Conservation (phyloP, 2,329 filamentous ascomycete species). For the Scytalidium sp. region DNA sequence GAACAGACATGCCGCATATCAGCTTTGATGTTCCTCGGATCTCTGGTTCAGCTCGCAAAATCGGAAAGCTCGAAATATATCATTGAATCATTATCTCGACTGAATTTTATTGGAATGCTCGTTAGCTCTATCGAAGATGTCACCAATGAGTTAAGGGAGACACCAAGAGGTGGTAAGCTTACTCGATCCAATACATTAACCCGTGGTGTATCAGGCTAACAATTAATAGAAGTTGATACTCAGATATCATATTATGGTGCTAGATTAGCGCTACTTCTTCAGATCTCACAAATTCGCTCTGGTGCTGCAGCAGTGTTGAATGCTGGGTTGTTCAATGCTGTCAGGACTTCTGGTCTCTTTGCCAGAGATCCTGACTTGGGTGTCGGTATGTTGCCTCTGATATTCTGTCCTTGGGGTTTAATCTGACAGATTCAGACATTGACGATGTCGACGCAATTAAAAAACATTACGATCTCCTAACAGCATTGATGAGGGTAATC, state of each 20-base stretch:
- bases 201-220: slow-evolving; percentile 6
- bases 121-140: slow-evolving; percentile 83
- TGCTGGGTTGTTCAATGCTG: slow-evolving; percentile 77
- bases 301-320: slow-evolving; percentile 87
- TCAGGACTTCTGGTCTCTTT: slow-evolving; percentile 84
- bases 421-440: slow-evolving; percentile 22
- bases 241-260: slow-evolving; percentile 55
- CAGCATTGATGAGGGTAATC: slow-evolving; percentile 77
- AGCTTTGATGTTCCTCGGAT: slow-evolving; percentile 79
- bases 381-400: slow-evolving; percentile 47
- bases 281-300: slow-evolving; percentile 77
- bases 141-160: slow-evolving; percentile 66
- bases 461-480: slow-evolving; percentile 69
- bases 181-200: not conserved
- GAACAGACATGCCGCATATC: slow-evolving; percentile 80
- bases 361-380: slow-evolving; percentile 89
- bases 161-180: slow-evolving; percentile 52
- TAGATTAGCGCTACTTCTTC: slow-evolving; percentile 77
- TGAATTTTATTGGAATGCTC: slow-evolving; percentile 89
- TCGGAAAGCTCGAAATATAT: slow-evolving; percentile 71
- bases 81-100: slow-evolving; percentile 73
- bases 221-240: slow-evolving; percentile 30
- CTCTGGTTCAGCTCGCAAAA: slow-evolving; percentile 70
- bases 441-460: slow-evolving; percentile 20
- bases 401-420: slow-evolving; percentile 2